phyloP scores from a whole-genome alignment of 2,329 filamentous ascomycete species.

The Ascochyta rabiei region DNA sequence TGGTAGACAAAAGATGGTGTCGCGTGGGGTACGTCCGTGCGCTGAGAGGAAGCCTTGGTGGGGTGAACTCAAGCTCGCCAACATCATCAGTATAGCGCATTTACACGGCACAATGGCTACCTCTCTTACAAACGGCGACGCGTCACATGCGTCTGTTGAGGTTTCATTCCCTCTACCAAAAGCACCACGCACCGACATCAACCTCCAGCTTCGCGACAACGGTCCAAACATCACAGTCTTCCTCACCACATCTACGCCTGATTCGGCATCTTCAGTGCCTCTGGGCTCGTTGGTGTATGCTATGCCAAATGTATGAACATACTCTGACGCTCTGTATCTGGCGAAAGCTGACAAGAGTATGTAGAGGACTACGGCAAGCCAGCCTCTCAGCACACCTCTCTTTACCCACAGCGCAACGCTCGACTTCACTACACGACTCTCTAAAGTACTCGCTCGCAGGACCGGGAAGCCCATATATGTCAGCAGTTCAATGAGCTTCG shows the following conservation, averaged over 20 bases:
- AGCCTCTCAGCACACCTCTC: slow-evolving; percentile 78
- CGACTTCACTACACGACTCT: slow-evolving; percentile 85
- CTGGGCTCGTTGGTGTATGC: slow-evolving; percentile 95
- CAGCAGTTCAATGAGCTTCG: slow-evolving; percentile 82
- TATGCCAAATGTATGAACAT: slow-evolving; percentile 75
- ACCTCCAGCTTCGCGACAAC: slow-evolving; percentile 64
- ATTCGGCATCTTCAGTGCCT: slow-evolving; percentile 41
- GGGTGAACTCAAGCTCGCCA: slow-evolving; percentile 10
- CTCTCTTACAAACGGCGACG: slow-evolving; percentile 17
- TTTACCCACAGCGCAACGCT: slow-evolving; percentile 76
- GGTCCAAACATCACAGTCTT: slow-evolving; percentile 62
- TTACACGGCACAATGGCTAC: slow-evolving; percentile 27
- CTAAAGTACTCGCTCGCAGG: slow-evolving; percentile 79
- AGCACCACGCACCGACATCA: slow-evolving; percentile 62
- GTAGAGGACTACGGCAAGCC: slow-evolving; percentile 51
- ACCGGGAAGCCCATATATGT: slow-evolving; percentile 82
- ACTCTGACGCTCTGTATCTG: background rate
- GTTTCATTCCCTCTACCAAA: slow-evolving; percentile 64
- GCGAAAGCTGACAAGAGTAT: too few relatives aligned
- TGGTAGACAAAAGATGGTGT: background rate
- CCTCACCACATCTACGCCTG: slow-evolving; percentile 58
- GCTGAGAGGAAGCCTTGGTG: background rate
- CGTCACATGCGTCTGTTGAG: slow-evolving; percentile 54
- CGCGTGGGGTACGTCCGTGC: slow-evolving; percentile 17
- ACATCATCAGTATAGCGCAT: slow-evolving; percentile 1